These are phyloP conservation scores for Tulasnella sp. DNA, from an alignment of 768 basidiomycete species.

Conservation along the genomic window DNA sequence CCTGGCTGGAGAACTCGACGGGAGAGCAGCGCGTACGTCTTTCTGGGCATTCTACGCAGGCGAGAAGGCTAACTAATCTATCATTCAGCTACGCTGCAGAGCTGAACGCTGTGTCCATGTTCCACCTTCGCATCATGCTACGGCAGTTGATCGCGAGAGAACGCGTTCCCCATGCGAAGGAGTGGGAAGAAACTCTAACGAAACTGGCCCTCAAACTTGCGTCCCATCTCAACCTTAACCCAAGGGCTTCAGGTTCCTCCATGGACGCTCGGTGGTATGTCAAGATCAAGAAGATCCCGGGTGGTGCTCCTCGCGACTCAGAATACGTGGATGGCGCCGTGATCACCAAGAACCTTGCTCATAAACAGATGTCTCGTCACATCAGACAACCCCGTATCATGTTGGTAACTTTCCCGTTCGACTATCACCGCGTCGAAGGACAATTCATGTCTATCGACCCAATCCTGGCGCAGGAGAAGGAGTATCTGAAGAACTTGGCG, in stretches of 20 bases:
- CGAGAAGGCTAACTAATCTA: neutral
- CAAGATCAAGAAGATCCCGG: constrained; percentile 97
- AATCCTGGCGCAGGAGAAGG: constrained; percentile 82
- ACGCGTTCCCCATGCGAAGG: constrained; percentile 62
- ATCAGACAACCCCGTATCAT: constrained; percentile 84
- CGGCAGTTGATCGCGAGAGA: constrained; percentile 80
- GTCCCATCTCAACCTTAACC: constrained; percentile 66
- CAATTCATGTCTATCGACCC: constrained; percentile 91
- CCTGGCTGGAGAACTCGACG: constrained; percentile 76
- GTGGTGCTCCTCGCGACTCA: constrained; percentile 80
- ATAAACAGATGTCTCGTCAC: constrained; percentile 81
- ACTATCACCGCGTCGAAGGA: constrained; percentile 84
- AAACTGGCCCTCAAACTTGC: constrained; percentile 77
- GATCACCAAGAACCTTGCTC: constrained; percentile 95
- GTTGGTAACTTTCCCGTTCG: constrained; percentile 89
- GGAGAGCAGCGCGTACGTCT: constrained; percentile 77
- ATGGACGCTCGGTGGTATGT: constrained; percentile 94
- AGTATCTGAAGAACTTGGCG: constrained; percentile 79
- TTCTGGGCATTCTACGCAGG: neutral
- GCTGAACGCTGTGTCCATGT: constrained; percentile 75
- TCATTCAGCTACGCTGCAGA: constrained; percentile 60
- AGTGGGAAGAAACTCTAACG: constrained; percentile 82
- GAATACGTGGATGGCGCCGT: constrained; percentile 96
- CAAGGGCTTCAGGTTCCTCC: constrained; percentile 72
- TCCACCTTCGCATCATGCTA: constrained; percentile 80